A percentile compares a stretch with the other conserved stretches of the same genome.
These are phyloP conservation scores for Heterobasidion occidentale DNA, from an alignment of 1,284 basidiomycete species.

Conservation along the genomic window DNA sequence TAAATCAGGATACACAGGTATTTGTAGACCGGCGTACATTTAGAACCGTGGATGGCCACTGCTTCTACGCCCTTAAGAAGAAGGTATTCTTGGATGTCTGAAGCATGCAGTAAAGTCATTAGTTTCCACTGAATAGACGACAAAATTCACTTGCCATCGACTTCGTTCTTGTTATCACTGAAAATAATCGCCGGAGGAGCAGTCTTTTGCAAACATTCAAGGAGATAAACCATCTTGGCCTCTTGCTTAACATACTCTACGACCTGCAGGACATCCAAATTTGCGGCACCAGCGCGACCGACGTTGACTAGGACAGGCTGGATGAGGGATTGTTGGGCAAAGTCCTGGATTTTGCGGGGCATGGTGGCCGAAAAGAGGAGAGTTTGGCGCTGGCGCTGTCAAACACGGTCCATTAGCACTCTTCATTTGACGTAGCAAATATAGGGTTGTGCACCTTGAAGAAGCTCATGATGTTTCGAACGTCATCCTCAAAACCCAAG, in stretches of 20 bases:
- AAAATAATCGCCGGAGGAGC: conserved; percentile 98
- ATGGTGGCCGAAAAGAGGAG: conserved; percentile 98
- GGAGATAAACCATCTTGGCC: conserved; percentile 97
- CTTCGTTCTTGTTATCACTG: conserved; percentile 99
- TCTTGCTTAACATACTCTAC: conserved; percentile 99
- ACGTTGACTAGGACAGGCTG: conserved; percentile 94
- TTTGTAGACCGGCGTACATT: conserved; percentile 50
- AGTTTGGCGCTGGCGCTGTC: conserved; percentile 90
- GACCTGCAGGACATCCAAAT: conserved; percentile 93
- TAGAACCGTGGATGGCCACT: conserved; percentile 97
- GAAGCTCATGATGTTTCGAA: conserved; percentile 97
- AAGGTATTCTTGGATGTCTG: conserved; percentile 97
- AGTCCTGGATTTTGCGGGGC: conserved; percentile 98
- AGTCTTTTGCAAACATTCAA: conserved; percentile 98
- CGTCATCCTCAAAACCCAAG: conserved; percentile 97
- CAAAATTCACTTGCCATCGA: conserved; percentile 63
- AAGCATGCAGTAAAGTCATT: not conserved
- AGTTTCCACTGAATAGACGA: not conserved
- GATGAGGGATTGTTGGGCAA: conserved; percentile 92
- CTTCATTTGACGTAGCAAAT: not conserved
- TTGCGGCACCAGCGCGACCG: conserved; percentile 95
- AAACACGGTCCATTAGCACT: conserved; percentile 10
- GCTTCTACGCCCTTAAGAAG: conserved; percentile 97
- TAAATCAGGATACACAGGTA: not conserved
- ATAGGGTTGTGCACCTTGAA: conserved; percentile 64